Conservation (phyloP, 2,329 filamentous ascomycete species). For the Curvularia lunata region DNA sequence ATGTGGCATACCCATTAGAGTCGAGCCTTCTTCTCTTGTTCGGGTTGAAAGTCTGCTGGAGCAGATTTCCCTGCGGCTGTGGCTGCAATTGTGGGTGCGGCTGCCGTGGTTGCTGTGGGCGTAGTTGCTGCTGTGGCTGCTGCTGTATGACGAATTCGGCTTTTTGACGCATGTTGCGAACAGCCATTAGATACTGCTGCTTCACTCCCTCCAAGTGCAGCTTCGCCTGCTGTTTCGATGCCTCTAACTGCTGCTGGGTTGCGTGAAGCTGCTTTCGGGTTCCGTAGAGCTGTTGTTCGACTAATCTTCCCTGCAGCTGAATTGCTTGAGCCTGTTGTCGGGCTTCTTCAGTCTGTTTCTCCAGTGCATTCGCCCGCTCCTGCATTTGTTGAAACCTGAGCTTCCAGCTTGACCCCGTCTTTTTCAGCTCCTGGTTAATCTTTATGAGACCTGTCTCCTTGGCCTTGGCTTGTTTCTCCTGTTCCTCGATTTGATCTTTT, state of each 20-base stretch:
- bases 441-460: background rate
- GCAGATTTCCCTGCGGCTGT: background rate
- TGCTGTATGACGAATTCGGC: background rate
- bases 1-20: background rate
- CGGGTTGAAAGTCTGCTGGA: background rate
- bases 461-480: background rate
- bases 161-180: background rate
- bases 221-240: background rate
- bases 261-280: too few relatives aligned
- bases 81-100: background rate
- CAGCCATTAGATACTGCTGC: background rate
- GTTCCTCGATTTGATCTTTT: background rate
- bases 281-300: too few relatives aligned
- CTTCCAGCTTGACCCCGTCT: background rate
- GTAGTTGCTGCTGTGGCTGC: background rate
- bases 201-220: too few relatives aligned
- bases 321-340: too few relatives aligned
- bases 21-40: slow-evolving; percentile 6
- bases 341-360: background rate
- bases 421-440: background rate
- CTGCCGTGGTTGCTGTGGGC: too few relatives aligned
- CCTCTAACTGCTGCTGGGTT: too few relatives aligned
- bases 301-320: too few relatives aligned
- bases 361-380: background rate
- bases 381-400: background rate